Conservation (phyloP, 495 filamentous ascomycete species). For the Hypoxylon subgilvum region DNA sequence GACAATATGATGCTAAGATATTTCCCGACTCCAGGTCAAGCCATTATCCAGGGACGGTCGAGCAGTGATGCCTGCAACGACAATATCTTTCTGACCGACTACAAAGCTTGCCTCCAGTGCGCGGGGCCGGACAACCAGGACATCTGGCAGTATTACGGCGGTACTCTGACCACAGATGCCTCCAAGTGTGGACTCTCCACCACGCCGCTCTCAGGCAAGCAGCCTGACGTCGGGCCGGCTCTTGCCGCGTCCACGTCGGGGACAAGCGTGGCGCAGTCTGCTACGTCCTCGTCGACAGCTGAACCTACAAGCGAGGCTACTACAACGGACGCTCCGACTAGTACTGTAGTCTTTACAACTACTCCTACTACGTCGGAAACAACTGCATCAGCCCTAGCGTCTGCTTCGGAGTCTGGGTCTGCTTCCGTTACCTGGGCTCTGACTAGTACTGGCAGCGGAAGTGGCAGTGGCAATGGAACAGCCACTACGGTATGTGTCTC, state of each 20-base stretch:
- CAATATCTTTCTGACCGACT: slow-evolving; percentile 49
- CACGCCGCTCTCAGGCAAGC: slow-evolving; percentile 42
- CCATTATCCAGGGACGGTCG: slow-evolving; percentile 46
- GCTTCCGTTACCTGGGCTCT: not conserved
- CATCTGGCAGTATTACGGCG: slow-evolving; percentile 53
- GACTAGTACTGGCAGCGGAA: slow-evolving; percentile 13
- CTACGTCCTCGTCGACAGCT: slow-evolving; percentile 2
- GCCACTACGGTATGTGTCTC: slow-evolving; percentile 21
- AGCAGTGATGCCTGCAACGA: slow-evolving; percentile 48
- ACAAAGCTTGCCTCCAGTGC: slow-evolving; percentile 53
- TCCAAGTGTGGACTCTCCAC: slow-evolving; percentile 50
- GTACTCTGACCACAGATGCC: slow-evolving; percentile 43
- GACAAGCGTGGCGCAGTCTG: slow-evolving; percentile 4
- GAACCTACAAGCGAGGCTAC: slow-evolving; percentile 1
- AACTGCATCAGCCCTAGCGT: not conserved
- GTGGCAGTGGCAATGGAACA: slow-evolving; percentile 17
- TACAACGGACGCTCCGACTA: slow-evolving; percentile 5
- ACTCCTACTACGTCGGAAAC: slow-evolving; percentile 1
- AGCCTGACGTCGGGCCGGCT: slow-evolving; percentile 34
- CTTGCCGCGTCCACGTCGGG: slow-evolving; percentile 16
- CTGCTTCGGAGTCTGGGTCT: slow-evolving; percentile 1
- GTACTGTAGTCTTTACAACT: slow-evolving; percentile 1
- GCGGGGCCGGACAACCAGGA: slow-evolving; percentile 47
- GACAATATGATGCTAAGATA: not conserved
- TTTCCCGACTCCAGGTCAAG: slow-evolving; percentile 42